Conservation (phyloP, 1,284 basidiomycete genomes). For the Apiotrichum brassicae region DNA sequence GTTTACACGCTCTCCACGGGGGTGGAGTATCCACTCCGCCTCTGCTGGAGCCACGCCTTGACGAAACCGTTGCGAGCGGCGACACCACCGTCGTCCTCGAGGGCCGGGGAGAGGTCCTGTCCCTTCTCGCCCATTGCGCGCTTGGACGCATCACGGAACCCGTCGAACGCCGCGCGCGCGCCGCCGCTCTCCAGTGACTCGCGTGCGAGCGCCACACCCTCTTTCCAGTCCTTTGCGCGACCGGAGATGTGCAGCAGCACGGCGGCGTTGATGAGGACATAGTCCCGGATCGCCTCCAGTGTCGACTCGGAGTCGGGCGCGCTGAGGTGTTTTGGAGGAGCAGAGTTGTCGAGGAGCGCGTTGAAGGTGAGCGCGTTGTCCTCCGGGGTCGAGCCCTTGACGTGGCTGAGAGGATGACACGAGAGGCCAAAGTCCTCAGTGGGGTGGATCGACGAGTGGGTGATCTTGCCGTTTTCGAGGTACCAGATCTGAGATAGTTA, state of each 20-base stretch:
- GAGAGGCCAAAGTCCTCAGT: slow-evolving; percentile 62
- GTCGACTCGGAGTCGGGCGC: slow-evolving; percentile 49
- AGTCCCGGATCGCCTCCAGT: slow-evolving; percentile 63
- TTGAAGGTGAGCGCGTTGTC: slow-evolving; percentile 56
- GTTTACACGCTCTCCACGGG: not conserved
- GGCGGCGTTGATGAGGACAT: slow-evolving; percentile 77
- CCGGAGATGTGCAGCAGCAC: slow-evolving; percentile 76
- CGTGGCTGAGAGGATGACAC: slow-evolving; percentile 60
- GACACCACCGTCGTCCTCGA: slow-evolving; percentile 46
- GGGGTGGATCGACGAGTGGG: slow-evolving; percentile 46
- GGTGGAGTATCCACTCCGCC: slow-evolving; percentile 13
- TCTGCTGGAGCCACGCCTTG: slow-evolving; percentile 37
- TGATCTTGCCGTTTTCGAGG: slow-evolving; percentile 47
- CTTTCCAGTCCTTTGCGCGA: slow-evolving; percentile 59
- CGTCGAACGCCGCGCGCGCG: slow-evolving; percentile 65
- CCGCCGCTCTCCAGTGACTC: slow-evolving; percentile 65
- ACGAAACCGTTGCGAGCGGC: slow-evolving; percentile 47
- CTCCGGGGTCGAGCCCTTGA: slow-evolving; percentile 63
- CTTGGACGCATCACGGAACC: slow-evolving; percentile 50
- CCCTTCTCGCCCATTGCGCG: slow-evolving; percentile 42
- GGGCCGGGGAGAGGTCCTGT: slow-evolving; percentile 24
- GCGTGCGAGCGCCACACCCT: slow-evolving; percentile 67
- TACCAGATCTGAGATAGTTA: slow-evolving; percentile 48
- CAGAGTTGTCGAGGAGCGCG: slow-evolving; percentile 49
- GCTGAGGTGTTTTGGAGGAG: slow-evolving; percentile 37